These are phyloP conservation scores for Salvia splendens DNA, from an alignment of 257 asterid genomes.

Conservation along the genomic window DNA sequence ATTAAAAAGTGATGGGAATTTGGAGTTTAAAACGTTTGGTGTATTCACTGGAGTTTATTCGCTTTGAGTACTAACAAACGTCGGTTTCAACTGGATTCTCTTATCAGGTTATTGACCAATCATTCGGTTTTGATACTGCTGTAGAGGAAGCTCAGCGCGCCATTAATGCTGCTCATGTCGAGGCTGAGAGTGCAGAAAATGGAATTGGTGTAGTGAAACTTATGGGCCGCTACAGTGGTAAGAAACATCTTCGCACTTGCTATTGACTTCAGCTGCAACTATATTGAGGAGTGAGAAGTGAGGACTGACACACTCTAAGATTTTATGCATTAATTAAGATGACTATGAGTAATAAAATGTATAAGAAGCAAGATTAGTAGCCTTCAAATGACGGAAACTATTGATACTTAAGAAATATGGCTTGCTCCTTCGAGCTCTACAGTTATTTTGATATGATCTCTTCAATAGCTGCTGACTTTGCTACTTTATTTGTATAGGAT, in stretches of 20 bases:
- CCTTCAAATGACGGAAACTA: conserved; percentile 13
- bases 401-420: not conserved
- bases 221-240: conserved; percentile 79
- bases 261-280: not conserved
- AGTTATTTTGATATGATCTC: not conserved
- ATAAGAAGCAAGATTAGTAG: not conserved
- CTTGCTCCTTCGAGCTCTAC: conserved; percentile 22
- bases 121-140: conserved; percentile 81
- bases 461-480: conserved; percentile 16
- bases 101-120: conserved; percentile 68
- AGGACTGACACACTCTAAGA: not conserved
- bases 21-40: conserved; percentile 2
- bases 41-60: conserved; percentile 18
- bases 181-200: conserved; percentile 77
- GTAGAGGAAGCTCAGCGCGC: conserved; percentile 90
- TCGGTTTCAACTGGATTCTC: conserved; percentile 29
- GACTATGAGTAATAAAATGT: conserved; percentile 16
- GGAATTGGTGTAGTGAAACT: conserved; percentile 75
- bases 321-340: conserved; percentile 21
- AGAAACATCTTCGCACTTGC: conserved; percentile 18
- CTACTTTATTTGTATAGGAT: conserved; percentile 45
- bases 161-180: conserved; percentile 79
- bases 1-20: not conserved
- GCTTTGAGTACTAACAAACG: conserved; percentile 22
- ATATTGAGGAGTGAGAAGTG: not conserved